Conservation (phyloP, 2,329 filamentous ascomycete species). For the Hymenoscyphus linearis region DNA sequence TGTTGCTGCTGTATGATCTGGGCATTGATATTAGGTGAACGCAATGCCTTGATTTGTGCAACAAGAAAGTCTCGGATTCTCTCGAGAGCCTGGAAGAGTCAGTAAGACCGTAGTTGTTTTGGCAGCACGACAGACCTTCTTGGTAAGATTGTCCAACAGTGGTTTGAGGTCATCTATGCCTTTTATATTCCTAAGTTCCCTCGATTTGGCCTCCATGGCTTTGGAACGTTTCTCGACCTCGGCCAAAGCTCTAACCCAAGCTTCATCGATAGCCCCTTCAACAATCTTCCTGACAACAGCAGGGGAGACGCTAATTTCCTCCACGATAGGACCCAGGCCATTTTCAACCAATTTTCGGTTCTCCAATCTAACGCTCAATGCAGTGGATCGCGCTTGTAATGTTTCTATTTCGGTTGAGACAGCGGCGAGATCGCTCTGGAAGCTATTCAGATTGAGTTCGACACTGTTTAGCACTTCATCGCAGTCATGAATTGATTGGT, state of each 20-base stretch:
- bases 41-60: conserved; percentile 85
- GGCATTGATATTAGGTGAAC: conserved; percentile 93
- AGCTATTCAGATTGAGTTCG: conserved; percentile 85
- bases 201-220: conserved; percentile 62
- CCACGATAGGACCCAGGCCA: conserved; percentile 78
- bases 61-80: conserved; percentile 93
- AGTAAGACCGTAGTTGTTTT: conserved; percentile 8
- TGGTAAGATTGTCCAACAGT: conserved; percentile 74
- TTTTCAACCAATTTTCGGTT: conserved; percentile 89
- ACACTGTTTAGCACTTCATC: conserved; percentile 92
- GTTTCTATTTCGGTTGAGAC: conserved; percentile 96
- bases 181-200: conserved; percentile 59
- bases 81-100: conserved; percentile 64
- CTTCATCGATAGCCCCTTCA: conserved; percentile 84
- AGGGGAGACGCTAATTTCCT: conserved; percentile 86
- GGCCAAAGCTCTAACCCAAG: conserved; percentile 75
- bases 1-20: conserved; percentile 94
- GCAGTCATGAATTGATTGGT: conserved; percentile 82
- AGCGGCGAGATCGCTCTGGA: conserved; percentile 84
- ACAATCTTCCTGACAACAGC: conserved; percentile 77
- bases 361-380: conserved; percentile 77
- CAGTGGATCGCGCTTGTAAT: conserved; percentile 78
- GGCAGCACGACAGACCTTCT: conserved; percentile 52
- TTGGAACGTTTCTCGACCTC: conserved; percentile 78
- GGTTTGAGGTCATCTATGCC: conserved; percentile 80